These are phyloP conservation scores for Tolypocladium paradoxum DNA, from an alignment of 2,329 filamentous ascomycete species.

Conservation along the genomic window DNA sequence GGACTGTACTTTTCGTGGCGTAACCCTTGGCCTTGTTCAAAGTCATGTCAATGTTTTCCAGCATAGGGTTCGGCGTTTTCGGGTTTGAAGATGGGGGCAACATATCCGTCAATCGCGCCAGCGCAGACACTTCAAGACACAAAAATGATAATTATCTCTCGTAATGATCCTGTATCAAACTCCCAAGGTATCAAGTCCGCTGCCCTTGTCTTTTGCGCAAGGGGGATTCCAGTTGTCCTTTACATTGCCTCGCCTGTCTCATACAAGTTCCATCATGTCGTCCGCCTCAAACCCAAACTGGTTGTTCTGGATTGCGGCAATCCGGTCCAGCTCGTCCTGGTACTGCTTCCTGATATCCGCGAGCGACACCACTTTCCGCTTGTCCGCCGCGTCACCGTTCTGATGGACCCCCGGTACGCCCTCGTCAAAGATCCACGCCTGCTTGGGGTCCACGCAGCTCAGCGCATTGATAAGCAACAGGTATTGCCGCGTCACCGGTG, in stretches of 20 bases:
- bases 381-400: conserved; percentile 20
- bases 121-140: conserved; percentile 10
- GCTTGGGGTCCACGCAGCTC: conserved; percentile 67
- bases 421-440: conserved; percentile 64
- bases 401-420: conserved; percentile 13
- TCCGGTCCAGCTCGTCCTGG: conserved; percentile 77
- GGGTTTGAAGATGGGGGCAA: conserved; percentile 7
- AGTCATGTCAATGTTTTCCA: conserved; percentile 17
- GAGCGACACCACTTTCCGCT: conserved; percentile 72
- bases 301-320: conserved; percentile 78
- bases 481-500: conserved; percentile 62
- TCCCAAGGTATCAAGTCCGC: conserved; percentile 19
- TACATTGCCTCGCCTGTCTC: conserved; percentile 5
- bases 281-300: conserved; percentile 66
- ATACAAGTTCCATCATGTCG: conserved; percentile 43
- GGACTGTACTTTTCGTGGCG: background rate
- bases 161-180: conserved; percentile 14
- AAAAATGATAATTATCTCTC: conserved; percentile 14
- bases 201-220: conserved; percentile 1
- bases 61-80: conserved; percentile 30
- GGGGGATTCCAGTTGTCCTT: background rate
- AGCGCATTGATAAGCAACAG: conserved; percentile 89
- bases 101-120: conserved; percentile 1
- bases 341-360: conserved; percentile 83
- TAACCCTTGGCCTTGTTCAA: conserved; percentile 3